Percentiles rank a stretch among this genome's conserved stretches.
These are phyloP conservation scores for Citrus medica DNA, from an alignment of 345 rosid species.

Conservation along the genomic window DNA sequence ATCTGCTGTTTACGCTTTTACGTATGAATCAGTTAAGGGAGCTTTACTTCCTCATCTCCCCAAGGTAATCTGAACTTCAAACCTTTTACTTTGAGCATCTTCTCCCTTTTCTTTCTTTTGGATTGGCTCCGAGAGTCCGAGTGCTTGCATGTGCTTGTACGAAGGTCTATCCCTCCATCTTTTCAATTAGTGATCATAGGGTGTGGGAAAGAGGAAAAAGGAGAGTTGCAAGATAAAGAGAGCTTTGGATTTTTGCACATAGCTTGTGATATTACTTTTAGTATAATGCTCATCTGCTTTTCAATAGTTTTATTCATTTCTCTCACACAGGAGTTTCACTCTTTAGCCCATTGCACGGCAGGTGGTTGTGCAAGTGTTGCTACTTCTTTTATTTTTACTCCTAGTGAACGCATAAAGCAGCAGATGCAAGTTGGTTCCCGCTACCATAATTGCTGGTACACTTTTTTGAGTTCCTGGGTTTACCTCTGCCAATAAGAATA, in stretches of 20 bases:
- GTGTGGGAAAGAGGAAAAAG: neutral
- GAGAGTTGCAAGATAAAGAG: neutral
- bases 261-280: slow-evolving; percentile 1
- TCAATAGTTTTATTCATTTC: neutral
- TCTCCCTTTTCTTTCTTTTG: neutral
- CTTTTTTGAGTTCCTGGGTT: slow-evolving; percentile 8
- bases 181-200: neutral
- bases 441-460: slow-evolving; percentile 82
- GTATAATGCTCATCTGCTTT: neutral
- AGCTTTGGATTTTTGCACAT: neutral
- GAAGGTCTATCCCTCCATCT: neutral
- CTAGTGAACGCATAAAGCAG: slow-evolving; percentile 90
- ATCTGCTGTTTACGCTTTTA: slow-evolving; percentile 84
- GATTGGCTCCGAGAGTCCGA: neutral
- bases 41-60: slow-evolving; percentile 72
- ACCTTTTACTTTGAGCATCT: slow-evolving; percentile 9
- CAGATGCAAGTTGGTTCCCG: slow-evolving; percentile 93
- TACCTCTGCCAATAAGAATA: neutral
- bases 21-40: slow-evolving; percentile 87
- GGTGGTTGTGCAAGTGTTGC: slow-evolving; percentile 94
- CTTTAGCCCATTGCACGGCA: slow-evolving; percentile 77
- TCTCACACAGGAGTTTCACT: slow-evolving; percentile 60
- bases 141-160: neutral
- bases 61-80: slow-evolving; percentile 40
- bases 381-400: slow-evolving; percentile 86